Evolutionary conservation across 2,329 filamentous ascomycete species (phyloP).

Genomic region (Phyllosticta capitalensis): DNA sequence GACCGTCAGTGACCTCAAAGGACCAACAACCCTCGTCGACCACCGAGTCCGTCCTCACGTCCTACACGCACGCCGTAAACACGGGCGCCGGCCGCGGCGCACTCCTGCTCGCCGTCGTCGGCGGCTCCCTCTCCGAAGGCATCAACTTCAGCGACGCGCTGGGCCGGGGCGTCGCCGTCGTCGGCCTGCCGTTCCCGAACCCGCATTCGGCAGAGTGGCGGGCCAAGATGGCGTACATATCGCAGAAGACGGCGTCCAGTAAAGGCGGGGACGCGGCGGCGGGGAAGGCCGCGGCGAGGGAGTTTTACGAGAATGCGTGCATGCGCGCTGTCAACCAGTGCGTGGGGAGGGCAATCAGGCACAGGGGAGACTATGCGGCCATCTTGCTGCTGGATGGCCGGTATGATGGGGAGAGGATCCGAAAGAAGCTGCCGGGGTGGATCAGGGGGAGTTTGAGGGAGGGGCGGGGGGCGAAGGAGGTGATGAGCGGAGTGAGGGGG

Average conservation of each 20-base stretch:
- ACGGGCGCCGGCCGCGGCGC: conserved; percentile 50
- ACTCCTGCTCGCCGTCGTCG: conserved; percentile 79
- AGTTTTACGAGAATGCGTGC: conserved; percentile 89
- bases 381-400: conserved; percentile 78
- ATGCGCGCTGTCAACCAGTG: conserved; percentile 98
- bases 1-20: background rate
- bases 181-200: conserved; percentile 90
- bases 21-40: conserved; percentile 16
- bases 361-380: conserved; percentile 78
- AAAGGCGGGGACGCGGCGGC: conserved; percentile 24
- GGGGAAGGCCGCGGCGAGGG: conserved; percentile 47
- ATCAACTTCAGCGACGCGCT: conserved; percentile 95
- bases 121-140: conserved; percentile 90
- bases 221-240: conserved; percentile 80
- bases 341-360: conserved; percentile 84
- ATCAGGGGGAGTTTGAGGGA: conserved; percentile 59
- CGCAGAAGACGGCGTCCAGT: conserved; percentile 42
- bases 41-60: conserved; percentile 60
- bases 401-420: conserved; percentile 65
- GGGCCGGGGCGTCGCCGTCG: conserved; percentile 81
- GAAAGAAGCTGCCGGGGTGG: conserved; percentile 77
- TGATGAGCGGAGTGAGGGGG: conserved; percentile 24
- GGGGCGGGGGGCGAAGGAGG: conserved; percentile 35
- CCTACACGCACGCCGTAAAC: conserved; percentile 61
- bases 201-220: conserved; percentile 85